Conservation (phyloP, 2,329 filamentous ascomycete species). For the Ambrosiella beaveri region DNA sequence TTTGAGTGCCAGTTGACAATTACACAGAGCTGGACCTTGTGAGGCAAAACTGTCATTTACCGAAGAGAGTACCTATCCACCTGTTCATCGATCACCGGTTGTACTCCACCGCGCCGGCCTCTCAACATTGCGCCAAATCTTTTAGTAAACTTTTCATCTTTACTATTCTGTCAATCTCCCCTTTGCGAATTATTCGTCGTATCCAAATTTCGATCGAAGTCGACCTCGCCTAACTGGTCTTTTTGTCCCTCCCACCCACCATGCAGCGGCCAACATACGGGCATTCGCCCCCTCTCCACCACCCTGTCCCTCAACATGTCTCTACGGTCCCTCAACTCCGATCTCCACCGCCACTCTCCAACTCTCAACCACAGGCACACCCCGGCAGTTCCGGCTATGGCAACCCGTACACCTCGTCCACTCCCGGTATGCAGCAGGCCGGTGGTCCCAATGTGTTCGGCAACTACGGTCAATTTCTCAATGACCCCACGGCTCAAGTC, state of each 20-base stretch:
- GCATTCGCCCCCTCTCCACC: conserved; percentile 85
- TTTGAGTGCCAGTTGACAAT: not conserved
- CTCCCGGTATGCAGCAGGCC: conserved; percentile 3
- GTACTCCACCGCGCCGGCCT: not conserved
- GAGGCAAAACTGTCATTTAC: conserved; percentile 11
- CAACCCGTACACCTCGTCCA: conserved; percentile 45
- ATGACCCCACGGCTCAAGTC: conserved; percentile 86
- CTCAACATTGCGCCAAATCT: not conserved
- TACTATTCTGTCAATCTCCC: not conserved
- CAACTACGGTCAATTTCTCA: conserved; percentile 84
- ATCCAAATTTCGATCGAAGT: not conserved
- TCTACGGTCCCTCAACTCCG: conserved; percentile 94
- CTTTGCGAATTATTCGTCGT: not conserved
- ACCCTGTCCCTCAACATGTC: conserved; percentile 94
- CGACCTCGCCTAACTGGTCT: not conserved
- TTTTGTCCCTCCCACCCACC: not conserved
- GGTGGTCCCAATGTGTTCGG: conserved; percentile 39
- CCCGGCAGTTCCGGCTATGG: conserved; percentile 35
- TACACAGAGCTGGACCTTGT: not conserved
- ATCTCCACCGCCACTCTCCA: conserved; percentile 69
- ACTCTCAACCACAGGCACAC: conserved; percentile 38
- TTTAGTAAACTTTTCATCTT: not conserved
- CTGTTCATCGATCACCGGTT: not conserved
- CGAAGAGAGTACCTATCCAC: not conserved
- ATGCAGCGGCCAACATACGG: conserved; percentile 82